Evolutionary conservation across 306 rosid genomes (phyloP), one percentile per base, ranked within the genome.

Genomic region (Ochetophila trinervis): DNA sequence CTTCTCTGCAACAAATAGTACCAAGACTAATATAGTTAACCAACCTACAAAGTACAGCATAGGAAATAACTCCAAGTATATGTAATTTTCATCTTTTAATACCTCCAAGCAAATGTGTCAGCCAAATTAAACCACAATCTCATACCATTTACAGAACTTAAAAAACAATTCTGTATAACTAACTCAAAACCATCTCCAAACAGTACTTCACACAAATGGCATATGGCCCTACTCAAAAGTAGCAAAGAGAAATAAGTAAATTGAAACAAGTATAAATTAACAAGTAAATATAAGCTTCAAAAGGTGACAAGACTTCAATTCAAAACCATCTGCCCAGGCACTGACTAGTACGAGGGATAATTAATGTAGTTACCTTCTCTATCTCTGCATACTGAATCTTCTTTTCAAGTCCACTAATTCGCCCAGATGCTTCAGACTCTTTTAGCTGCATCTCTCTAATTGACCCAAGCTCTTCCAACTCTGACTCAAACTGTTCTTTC

Each of bases 361-460:
- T 35, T 50, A n/a, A 3, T 32, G 45, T 57, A 61, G 60, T 86
- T 78, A 94, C 99, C 99, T 81, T 79, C 83, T 94, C 99, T 58
- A 94, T 94, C 63, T 90, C 96, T 8, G 95, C 99, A 80, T 94
- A 94, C 34, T 94, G 97, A 76, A 88, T 82, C 80, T 94, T 94
- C 84, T 90, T 94, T 66, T 88, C 89, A 8, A 94, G 95, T 71
- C 99, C 99, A 80, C 95, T 90, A 69, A 90, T 88, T 76, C 85
- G 85, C 66, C 97, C 99, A 53, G 91, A 83, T 67, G 87, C 83
- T 76, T 94, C 99, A 54, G 99, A 90, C 84, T 88, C 99, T 76
- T 88, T 94, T 57, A 90, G 86, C 75, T 83, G 99, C 97, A 94
- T 94, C 82, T 94, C 99, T 74, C 99, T 84, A 53, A 94, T 90